These are phyloP conservation scores for Erythrophleum fordii DNA, from an alignment of 306 rosid species.

Conservation along the genomic window DNA sequence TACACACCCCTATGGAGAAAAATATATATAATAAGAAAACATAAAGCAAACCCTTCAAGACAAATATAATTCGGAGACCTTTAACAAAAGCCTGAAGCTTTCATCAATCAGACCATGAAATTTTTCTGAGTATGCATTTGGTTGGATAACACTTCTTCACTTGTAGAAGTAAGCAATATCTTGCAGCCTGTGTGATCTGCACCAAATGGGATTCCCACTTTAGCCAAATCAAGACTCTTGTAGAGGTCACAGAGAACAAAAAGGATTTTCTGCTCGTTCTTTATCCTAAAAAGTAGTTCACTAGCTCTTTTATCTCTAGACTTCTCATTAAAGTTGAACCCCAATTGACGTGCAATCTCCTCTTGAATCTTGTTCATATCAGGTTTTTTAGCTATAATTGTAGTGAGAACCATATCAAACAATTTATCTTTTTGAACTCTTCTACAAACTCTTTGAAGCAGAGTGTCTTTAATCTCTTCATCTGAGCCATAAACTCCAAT, in stretches of 20 bases:
- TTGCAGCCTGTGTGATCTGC: too few species aligned
- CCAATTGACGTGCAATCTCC: not conserved
- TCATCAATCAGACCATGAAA: too few species aligned
- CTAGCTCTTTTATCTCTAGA: not conserved
- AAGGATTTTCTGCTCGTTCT: not conserved
- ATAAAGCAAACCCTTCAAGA: too few species aligned
- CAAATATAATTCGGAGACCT: too few species aligned
- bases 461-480: not conserved
- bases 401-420: not conserved
- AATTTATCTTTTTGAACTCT: not conserved
- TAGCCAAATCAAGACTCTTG: not conserved
- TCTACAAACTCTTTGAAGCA: not conserved
- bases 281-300: not conserved
- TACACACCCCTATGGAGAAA: too few species aligned
- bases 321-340: not conserved
- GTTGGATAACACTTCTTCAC: too few species aligned
- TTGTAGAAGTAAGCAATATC: too few species aligned
- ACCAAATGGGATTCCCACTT: too few species aligned
- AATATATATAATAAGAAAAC: too few species aligned
- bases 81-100: too few species aligned
- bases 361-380: not conserved
- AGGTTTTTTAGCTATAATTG: not conserved
- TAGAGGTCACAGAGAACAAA: not conserved
- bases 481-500: not conserved
- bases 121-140: too few species aligned